Percentiles rank a stretch among this genome's conserved stretches.
These are phyloP conservation scores for Arachis stenosperma DNA, from an alignment of 306 rosid genomes.

Conservation along the genomic window DNA sequence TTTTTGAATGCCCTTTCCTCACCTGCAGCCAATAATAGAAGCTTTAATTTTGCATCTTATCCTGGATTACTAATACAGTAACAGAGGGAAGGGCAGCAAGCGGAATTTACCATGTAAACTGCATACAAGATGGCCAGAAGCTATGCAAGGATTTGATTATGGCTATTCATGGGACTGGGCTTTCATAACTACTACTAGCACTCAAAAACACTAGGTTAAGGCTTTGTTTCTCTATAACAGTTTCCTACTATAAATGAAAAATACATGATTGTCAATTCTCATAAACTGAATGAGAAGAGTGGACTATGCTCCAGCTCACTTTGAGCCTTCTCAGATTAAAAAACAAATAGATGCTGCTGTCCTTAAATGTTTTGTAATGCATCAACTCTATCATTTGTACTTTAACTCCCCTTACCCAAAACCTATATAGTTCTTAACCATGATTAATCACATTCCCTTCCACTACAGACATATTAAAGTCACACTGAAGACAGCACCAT, in stretches of 20 bases:
- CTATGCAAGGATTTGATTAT: background rate
- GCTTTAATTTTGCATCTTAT: slow-evolving; percentile 4
- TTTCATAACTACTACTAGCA: too few species aligned
- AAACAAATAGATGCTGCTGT: too few species aligned
- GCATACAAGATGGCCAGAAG: slow-evolving; percentile 24
- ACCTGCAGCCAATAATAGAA: slow-evolving; percentile 60
- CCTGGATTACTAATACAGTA: slow-evolving; percentile 16
- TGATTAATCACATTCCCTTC: slow-evolving; percentile 8
- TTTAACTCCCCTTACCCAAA: too few species aligned
- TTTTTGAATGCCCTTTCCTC: slow-evolving; percentile 79
- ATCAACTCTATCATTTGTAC: background rate
- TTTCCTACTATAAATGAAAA: too few species aligned
- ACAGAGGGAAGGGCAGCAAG: background rate
- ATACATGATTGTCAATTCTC: too few species aligned
- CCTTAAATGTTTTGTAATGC: background rate
- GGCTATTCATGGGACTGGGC: too few species aligned
- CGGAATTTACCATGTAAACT: slow-evolving; percentile 10
- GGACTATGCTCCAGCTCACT: too few species aligned
- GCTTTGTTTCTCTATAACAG: too few species aligned
- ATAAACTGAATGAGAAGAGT: too few species aligned
- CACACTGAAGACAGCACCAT: slow-evolving; percentile 1
- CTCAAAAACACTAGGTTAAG: too few species aligned
- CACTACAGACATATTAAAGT: background rate
- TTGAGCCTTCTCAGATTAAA: background rate
- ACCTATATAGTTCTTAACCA: too few species aligned